Evolutionary conservation across 768 basidiomycete species (phyloP).

Genomic region (Pleurotus citrinopileatus): DNA sequence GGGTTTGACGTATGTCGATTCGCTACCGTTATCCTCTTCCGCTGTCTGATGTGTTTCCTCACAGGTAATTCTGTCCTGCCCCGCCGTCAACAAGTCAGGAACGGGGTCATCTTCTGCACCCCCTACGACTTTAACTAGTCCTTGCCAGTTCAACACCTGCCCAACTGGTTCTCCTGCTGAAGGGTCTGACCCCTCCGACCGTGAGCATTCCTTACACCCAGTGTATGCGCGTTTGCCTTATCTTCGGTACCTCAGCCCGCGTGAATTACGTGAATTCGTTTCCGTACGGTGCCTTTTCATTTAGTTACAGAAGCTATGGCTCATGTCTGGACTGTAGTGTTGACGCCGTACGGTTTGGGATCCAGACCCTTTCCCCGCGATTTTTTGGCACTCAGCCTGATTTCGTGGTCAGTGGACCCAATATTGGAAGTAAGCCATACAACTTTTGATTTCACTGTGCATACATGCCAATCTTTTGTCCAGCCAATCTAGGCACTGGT

Average conservation of each 20-base stretch:
- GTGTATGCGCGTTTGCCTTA: neutral
- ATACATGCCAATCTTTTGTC: neutral
- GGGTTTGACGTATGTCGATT: conserved; percentile 30
- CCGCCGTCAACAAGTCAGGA: conserved; percentile 44
- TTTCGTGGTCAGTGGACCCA: conserved; percentile 44
- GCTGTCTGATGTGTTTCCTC: neutral
- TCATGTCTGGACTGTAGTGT: conserved; percentile 16
- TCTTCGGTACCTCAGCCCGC: conserved; percentile 18
- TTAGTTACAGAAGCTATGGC: neutral
- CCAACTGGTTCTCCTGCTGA: conserved; percentile 40
- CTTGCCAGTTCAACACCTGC: conserved; percentile 49
- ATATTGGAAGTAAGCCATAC: conserved; percentile 36
- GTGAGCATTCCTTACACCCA: conserved; percentile 19
- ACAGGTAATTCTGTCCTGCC: conserved; percentile 47
- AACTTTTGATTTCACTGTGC: neutral
- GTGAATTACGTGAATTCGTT: conserved; percentile 36
- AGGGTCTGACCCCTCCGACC: conserved; percentile 37
- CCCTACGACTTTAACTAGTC: conserved; percentile 27
- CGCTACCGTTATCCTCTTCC: neutral
- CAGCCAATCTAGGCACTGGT: conserved; percentile 32
- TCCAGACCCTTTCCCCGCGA: conserved; percentile 41
- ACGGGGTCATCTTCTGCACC: conserved; percentile 38
- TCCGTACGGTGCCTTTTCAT: conserved; percentile 20
- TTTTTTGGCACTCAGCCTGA: conserved; percentile 39
- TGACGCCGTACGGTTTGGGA: conserved; percentile 35